Evolutionary conservation across 371 early-diverging fungal species (phyloP), one percentile per base, ranked within the genome.

Genomic region (Astathelohania contejeani): DNA sequence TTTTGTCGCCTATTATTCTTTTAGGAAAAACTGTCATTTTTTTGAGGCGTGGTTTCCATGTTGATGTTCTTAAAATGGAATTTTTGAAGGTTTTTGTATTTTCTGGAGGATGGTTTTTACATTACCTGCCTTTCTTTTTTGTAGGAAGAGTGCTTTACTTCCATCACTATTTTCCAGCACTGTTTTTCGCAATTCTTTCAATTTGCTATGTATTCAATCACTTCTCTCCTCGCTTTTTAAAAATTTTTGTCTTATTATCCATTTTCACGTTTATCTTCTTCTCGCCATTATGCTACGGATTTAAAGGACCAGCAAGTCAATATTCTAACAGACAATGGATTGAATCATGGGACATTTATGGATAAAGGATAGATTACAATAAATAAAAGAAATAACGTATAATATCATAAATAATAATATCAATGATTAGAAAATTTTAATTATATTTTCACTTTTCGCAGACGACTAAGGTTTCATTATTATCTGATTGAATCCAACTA

Each of bases 121-220:
- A 95, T 70, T 95, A 88, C 74, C 49, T 87, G 19, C 95, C 96
- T 10, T 95, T 94, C 76, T 89, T 79, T 66, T 79, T 90, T 46
- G 89, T 95, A 87, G 90, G 88, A 9, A 83, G 98, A 45, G 93
- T 95, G 39, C 84, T 85, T 0, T 79, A 79, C 49, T 76, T 92
- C 38, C 97, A 94, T 69, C 98, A 95, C 70, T 95, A 95, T 74
- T 90, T 90, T 75, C 93, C 95, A 0, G 87, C 94, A 0, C 76
- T 93, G 27, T 92, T 91, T 75, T 94, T 94, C 74, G 80, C 83
- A 27, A 80, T 88, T 47, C 72, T 90, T 35, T 73, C 81, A 70
- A 76, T 77, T 18, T 78, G 78, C 25, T 82, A 77, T 67, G 53
- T 84, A 53, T 44, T 86, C 24, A 88, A 90, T 43, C 32, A 7